Percentiles rank a stretch among this genome's conserved stretches.
Conservation (phyloP, 176 grass and related monocot genomes). For the sorghum (Sorghum bicolor) region Sorghum_bicolor_NCBIv3 NC_012879.2:52502001-52502500, state of each 20-base stretch:
- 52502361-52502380: too few relatives aligned
- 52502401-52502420: too few relatives aligned
- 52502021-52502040: conserved; percentile 10
- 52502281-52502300: not conserved
- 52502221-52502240: not conserved
- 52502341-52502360: too few relatives aligned
- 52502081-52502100: not conserved
- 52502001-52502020: conserved; percentile 27
- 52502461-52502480: too few relatives aligned
- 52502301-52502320: too few relatives aligned
- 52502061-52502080: not conserved
- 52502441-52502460: too few relatives aligned
- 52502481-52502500: too few relatives aligned
- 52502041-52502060: conserved; percentile 19
- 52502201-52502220: not conserved
- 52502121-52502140: not conserved
- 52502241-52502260: too few relatives aligned
- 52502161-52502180: not conserved
- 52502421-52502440: too few relatives aligned
- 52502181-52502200: not conserved
- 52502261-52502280: too few relatives aligned
- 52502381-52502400: too few relatives aligned
- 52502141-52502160: not conserved
- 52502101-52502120: not conserved
- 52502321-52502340: too few relatives aligned